Percentiles rank a stretch among this genome's conserved stretches.
Conservation (phyloP, 768 basidiomycete genomes). For the Tulasnella sp. region DNA sequence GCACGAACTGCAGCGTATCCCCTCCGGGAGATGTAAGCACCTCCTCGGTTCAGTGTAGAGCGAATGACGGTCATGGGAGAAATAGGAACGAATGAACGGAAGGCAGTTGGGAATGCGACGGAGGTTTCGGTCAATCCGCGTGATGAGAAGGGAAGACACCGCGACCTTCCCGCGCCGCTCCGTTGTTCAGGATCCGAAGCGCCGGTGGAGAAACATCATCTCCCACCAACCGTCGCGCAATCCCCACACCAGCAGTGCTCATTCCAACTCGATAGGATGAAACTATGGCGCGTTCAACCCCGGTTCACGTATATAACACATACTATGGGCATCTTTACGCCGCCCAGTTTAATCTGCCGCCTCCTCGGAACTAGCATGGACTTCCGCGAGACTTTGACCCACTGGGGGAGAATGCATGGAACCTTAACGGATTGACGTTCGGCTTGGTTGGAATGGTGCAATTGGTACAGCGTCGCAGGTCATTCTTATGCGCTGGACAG, state of each 20-base stretch:
- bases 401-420: neutral
- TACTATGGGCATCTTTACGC: neutral
- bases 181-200: neutral
- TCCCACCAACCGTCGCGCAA: neutral
- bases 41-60: slow-evolving; percentile 1
- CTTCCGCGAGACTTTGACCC: neutral
- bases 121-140: neutral
- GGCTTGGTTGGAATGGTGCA: neutral
- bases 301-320: neutral
- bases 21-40: slow-evolving; percentile 1
- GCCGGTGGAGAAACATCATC: slow-evolving; percentile 1
- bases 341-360: neutral
- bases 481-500: neutral
- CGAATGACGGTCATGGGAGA: slow-evolving; percentile 9
- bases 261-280: neutral
- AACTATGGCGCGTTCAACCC: neutral
- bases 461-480: neutral
- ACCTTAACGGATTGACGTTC: neutral
- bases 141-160: neutral
- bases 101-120: slow-evolving; percentile 9
- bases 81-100: slow-evolving; percentile 7
- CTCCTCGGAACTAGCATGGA: neutral
- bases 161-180: neutral
- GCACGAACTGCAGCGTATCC: slow-evolving; percentile 22
- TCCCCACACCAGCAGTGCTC: neutral